Evolutionary conservation across 1,139 yeast genomes (phyloP).

Genomic region (Magnusiomyces fungicola): DNA sequence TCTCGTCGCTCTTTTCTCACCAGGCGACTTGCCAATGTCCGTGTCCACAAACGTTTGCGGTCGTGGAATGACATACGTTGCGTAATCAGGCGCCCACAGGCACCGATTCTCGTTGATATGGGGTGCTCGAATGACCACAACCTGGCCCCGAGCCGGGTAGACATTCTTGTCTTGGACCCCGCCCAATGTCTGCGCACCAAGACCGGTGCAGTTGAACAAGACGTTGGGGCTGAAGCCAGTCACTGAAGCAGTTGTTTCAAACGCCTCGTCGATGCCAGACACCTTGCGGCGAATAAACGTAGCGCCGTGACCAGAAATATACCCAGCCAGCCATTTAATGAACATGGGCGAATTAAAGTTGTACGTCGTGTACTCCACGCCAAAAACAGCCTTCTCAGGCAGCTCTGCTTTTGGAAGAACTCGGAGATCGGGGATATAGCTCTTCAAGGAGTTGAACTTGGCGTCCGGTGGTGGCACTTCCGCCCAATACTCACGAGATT

Average conservation of each 20-base stretch:
- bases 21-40: background rate
- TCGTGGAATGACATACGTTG: slow-evolving; percentile 56
- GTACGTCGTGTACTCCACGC: slow-evolving; percentile 49
- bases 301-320: slow-evolving; percentile 41
- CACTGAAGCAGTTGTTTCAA: slow-evolving; percentile 8
- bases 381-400: slow-evolving; percentile 36
- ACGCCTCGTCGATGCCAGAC: slow-evolving; percentile 48
- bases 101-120: slow-evolving; percentile 21
- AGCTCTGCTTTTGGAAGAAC: slow-evolving; percentile 28
- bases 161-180: slow-evolving; percentile 47
- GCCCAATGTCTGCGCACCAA: slow-evolving; percentile 47
- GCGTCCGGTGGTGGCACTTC: slow-evolving; percentile 17
- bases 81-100: slow-evolving; percentile 15
- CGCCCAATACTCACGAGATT: slow-evolving; percentile 41
- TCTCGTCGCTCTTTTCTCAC: background rate
- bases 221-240: slow-evolving; percentile 27
- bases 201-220: slow-evolving; percentile 60
- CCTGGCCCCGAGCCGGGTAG: slow-evolving; percentile 60
- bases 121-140: slow-evolving; percentile 47
- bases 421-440: slow-evolving; percentile 41
- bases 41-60: slow-evolving; percentile 38
- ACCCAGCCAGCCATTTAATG: slow-evolving; percentile 37
- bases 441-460: slow-evolving; percentile 41
- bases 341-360: slow-evolving; percentile 58
- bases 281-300: slow-evolving; percentile 37